phyloP scores from a whole-genome alignment of 192 early-diverging fungal species.

The Backusella luteola region DNA sequence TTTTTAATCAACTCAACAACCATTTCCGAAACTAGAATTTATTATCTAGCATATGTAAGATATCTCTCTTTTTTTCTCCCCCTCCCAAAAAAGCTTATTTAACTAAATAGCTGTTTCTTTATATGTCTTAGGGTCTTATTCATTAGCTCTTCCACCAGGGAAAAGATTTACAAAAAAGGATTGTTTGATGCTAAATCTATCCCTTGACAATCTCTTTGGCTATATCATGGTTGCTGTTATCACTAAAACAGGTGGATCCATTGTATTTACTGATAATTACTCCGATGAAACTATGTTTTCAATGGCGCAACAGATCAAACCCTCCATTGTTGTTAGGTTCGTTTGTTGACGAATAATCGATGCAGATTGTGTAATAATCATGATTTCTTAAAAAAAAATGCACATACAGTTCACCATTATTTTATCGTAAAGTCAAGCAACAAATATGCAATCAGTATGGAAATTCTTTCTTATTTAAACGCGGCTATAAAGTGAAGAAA shows the following conservation, averaged over 20 bases:
- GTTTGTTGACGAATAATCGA: not conserved
- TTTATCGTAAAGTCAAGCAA: constrained; percentile 30
- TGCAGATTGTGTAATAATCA: not conserved
- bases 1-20: not conserved
- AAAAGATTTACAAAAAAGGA: constrained; percentile 34
- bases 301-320: constrained; percentile 66
- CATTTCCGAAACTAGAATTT: not conserved
- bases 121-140: constrained; percentile 28
- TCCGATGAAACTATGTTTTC: constrained; percentile 52
- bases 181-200: constrained; percentile 31
- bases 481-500: constrained; percentile 35
- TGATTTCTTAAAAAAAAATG: not conserved
- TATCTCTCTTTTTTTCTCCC: not conserved
- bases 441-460: constrained; percentile 31
- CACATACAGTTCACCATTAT: constrained; percentile 22
- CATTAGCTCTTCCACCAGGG: constrained; percentile 28
- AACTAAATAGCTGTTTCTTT: not conserved
- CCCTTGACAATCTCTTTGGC: constrained; percentile 35
- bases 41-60: constrained; percentile 10
- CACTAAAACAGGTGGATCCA: constrained; percentile 56
- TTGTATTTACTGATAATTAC: constrained; percentile 61
- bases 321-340: constrained; percentile 67
- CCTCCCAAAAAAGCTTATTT: not conserved
- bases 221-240: constrained; percentile 25
- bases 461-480: constrained; percentile 36